Evolutionary conservation across 2,329 filamentous ascomycete genomes (phyloP), one percentile per base, ranked within the genome.

Genomic region (Penicillium capsulatum): DNA sequence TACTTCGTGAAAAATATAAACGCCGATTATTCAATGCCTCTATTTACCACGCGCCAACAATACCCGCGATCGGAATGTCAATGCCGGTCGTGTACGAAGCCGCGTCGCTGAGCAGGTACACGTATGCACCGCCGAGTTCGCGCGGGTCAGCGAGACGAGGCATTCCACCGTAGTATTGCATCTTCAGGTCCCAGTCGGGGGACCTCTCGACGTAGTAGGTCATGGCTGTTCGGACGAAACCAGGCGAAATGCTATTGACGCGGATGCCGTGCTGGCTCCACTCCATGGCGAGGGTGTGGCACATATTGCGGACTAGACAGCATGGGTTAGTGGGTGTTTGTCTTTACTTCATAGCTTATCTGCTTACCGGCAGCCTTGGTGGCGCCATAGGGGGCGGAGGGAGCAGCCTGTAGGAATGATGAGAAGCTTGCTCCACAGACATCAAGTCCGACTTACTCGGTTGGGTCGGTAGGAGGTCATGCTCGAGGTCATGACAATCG

Each of bases 151-250:
- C 76, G 26, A 79, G 48, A 17, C 75, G 61, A 8, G 74, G 74
- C 66, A 79, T 77, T 3, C 75, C 75, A 3, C 75, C 73, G 49
- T 78, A 78, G 52, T 79, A 77, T 58, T 76, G 71, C 63, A 79
- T 69, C 61, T 79, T 73, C 45, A 68, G 61, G 40, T 74, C 71
- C 76, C 74, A 79, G 52, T 78, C 75, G 0, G 73, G 70, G 11
- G 67, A 63, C n/a, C 67, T 67, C 41, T 70, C 66, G 4, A 79
- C 73, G 49, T 70, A 73, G 53, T 72, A 74, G 5, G 70, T 74
- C 61, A 74, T 61, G 3, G 69, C 69, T 0, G 70, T 53, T 60
- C 57, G 51, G 4, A 70, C 59, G 29, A 69, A 69, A 0, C 66
- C 71, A 0, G 71, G 71, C 0, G 68, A 72, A 30, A 75, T 60